These are phyloP conservation scores for Pyrenopolyporus hunteri DNA, from an alignment of 495 filamentous ascomycete genomes.

Conservation along the genomic window DNA sequence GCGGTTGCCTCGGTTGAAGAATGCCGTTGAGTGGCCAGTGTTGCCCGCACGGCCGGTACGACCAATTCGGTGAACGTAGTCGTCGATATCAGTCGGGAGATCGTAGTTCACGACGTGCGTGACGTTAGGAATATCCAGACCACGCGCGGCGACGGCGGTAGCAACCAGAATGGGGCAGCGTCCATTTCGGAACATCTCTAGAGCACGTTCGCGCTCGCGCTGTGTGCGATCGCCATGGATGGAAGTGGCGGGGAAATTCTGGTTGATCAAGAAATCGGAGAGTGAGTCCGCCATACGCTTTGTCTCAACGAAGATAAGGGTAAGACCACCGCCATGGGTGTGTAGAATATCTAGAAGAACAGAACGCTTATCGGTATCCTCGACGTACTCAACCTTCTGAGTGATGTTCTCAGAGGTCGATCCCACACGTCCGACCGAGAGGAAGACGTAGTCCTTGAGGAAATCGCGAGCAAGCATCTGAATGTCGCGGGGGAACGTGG, in stretches of 20 bases:
- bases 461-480: slow-evolving; percentile 99
- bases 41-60: slow-evolving; percentile 99
- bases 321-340: slow-evolving; percentile 89
- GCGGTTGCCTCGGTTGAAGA: slow-evolving; percentile 99
- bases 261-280: slow-evolving; percentile 97
- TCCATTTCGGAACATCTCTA: slow-evolving; percentile 95
- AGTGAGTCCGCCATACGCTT: slow-evolving; percentile 99
- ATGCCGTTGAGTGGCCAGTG: slow-evolving; percentile 96
- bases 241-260: slow-evolving; percentile 96
- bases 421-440: slow-evolving; percentile 97
- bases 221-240: slow-evolving; percentile 99
- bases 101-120: slow-evolving; percentile 99
- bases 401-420: slow-evolving; percentile 99
- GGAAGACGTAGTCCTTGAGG: slow-evolving; percentile 97
- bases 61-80: slow-evolving; percentile 99
- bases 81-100: slow-evolving; percentile 96
- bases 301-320: slow-evolving; percentile 97
- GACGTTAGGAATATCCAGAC: slow-evolving; percentile 96
- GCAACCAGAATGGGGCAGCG: slow-evolving; percentile 96
- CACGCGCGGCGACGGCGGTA: slow-evolving; percentile 94
- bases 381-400: slow-evolving; percentile 97
- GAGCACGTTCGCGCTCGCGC: slow-evolving; percentile 95
- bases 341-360: slow-evolving; percentile 97
- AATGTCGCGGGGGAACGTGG: slow-evolving; percentile 97
- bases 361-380: slow-evolving; percentile 96